Evolutionary conservation across 2,329 filamentous ascomycete genomes (phyloP).

Genomic region (Botryosphaeria dothidea): DNA sequence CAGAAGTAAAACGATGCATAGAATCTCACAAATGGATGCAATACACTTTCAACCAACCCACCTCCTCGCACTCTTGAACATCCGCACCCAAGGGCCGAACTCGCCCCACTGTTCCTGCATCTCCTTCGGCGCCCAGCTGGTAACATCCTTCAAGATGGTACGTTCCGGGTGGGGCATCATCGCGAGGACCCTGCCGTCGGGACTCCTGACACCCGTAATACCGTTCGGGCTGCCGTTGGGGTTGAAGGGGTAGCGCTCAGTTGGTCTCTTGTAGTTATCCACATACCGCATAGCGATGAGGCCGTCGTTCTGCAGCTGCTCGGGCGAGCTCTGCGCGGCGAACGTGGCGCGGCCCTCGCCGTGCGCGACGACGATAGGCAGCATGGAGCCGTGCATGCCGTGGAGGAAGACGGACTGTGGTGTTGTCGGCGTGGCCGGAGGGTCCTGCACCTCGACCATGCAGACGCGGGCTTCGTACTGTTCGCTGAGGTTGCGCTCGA

Average conservation of each 20-base stretch:
- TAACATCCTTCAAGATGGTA: slow-evolving; percentile 78
- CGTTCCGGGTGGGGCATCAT: slow-evolving; percentile 95
- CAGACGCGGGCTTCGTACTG: slow-evolving; percentile 87
- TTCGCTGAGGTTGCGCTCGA: slow-evolving; percentile 79
- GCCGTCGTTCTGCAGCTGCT: slow-evolving; percentile 61
- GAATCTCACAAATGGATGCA: not conserved
- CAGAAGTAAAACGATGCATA: not conserved
- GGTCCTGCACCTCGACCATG: slow-evolving; percentile 78
- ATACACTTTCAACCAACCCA: slow-evolving; percentile 84
- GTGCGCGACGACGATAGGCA: slow-evolving; percentile 88
- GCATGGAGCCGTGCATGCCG: slow-evolving; percentile 77
- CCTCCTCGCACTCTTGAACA: slow-evolving; percentile 84
- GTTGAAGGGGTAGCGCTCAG: slow-evolving; percentile 85
- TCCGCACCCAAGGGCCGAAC: slow-evolving; percentile 78
- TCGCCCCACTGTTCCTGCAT: slow-evolving; percentile 69
- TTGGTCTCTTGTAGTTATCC: slow-evolving; percentile 75
- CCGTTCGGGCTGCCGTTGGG: slow-evolving; percentile 82
- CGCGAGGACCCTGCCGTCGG: slow-evolving; percentile 77
- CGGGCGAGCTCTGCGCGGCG: slow-evolving; percentile 35
- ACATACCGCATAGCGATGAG: slow-evolving; percentile 81
- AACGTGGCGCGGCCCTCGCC: slow-evolving; percentile 79
- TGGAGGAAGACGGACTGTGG: slow-evolving; percentile 77
- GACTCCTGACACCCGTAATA: slow-evolving; percentile 76
- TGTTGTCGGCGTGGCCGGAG: slow-evolving; percentile 36
- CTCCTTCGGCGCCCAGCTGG: slow-evolving; percentile 71